Evolutionary conservation across 495 filamentous ascomycete species (phyloP).

Genomic region (Friedmanniomyces simplex): DNA sequence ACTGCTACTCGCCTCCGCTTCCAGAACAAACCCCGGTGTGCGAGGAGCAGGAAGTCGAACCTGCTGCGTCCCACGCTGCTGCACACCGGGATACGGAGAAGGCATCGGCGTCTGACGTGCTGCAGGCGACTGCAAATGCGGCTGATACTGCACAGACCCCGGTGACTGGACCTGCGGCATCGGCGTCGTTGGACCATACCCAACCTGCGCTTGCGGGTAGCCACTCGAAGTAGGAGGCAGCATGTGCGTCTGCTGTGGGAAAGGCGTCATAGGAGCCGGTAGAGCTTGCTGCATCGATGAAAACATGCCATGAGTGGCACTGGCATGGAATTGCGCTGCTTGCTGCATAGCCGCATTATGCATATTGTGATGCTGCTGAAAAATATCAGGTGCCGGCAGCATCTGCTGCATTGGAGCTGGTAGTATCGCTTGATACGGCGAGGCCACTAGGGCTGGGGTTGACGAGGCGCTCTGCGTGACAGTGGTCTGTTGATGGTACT

Average conservation of each 20-base stretch:
- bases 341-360: background rate
- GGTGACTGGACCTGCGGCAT: background rate
- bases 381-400: background rate
- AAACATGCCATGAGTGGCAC: background rate
- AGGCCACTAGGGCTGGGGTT: background rate
- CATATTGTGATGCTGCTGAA: background rate
- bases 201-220: background rate
- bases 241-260: background rate
- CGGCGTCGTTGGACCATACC: background rate
- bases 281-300: background rate
- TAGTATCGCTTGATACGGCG: background rate
- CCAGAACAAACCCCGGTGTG: background rate
- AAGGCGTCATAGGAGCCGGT: background rate
- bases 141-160: no score
- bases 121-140: background rate
- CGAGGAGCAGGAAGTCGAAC: no score
- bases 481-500: background rate
- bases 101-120: background rate
- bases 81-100: background rate
- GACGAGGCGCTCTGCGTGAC: background rate
- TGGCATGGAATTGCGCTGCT: background rate
- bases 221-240: background rate
- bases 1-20: background rate
- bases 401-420: background rate
- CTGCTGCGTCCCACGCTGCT: no score